Evolutionary conservation across 1,284 basidiomycete genomes (phyloP), one percentile per base, ranked within the genome.

Genomic region (Ganoderma multipileum): DNA sequence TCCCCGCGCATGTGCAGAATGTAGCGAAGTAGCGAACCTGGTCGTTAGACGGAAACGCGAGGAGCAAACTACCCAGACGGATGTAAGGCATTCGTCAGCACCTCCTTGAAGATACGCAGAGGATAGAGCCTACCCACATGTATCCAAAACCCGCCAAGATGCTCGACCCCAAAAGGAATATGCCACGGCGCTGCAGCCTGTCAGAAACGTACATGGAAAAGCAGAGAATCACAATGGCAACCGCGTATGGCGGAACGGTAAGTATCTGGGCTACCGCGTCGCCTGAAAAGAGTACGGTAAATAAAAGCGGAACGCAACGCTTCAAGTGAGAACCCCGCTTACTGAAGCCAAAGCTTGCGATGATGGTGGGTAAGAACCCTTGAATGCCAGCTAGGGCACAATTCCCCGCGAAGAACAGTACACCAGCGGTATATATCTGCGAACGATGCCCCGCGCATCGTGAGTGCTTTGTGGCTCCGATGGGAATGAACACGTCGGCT

Each of bases 281-380:
- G 23, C 83, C 87, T 88, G 38, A 12, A 30, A 38, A 12, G n/a
- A 2, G 28, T 68, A 42, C 57, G 59, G 66, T 23, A 2, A 63
- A 36, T 11, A 3, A n/a, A 58, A 36, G 1, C 33, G 42, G 16
- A 12, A 3, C 12, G 36, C 14, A n/a, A 28, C 14, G 1, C 33
- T 33, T 33, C 33, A 8, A 33, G 33, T 33, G 28, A 33, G 9
- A 28, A 12, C 33, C 44, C 54, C 26, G 5, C 67, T 23, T 72
- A 86, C 86, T 86, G 76, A 85, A 87, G 16, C 89, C 91, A 73
- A 94, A 88, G 0, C 89, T 91, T 61, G 85, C 86, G 69, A 95
- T 89, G 75, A 95, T 95, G 0, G 94, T 96, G 0, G 95, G 95
- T 26, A 96, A 81, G 81, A 96, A 96, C 0, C 93, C 95, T 4